A percentile compares a stretch with the other conserved stretches of the same genome.
Conservation (phyloP, 2,329 filamentous ascomycete species). For the Penicillium digitatum region DNA sequence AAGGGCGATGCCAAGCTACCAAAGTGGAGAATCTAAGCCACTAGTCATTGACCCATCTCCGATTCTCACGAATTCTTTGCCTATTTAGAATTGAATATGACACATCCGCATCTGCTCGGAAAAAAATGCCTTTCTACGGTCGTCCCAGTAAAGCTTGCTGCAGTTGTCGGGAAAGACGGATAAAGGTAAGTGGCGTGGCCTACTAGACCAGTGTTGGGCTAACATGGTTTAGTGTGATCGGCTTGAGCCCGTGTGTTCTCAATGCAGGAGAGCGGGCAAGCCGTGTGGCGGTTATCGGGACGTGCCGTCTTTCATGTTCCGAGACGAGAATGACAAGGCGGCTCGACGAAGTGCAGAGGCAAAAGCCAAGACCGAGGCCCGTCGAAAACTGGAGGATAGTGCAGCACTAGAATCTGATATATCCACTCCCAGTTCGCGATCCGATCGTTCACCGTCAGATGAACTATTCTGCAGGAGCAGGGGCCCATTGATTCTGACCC, state of each 20-base stretch:
- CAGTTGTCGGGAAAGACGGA: slow-evolving; percentile 26
- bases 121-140: slow-evolving; percentile 25
- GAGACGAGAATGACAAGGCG: slow-evolving; percentile 29
- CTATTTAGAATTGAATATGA: slow-evolving; percentile 6
- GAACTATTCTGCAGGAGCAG: background rate
- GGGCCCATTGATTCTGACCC: background rate
- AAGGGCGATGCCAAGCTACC: slow-evolving; percentile 2
- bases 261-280: slow-evolving; percentile 30
- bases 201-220: background rate
- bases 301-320: slow-evolving; percentile 26
- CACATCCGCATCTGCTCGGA: background rate
- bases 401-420: background rate
- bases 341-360: slow-evolving; percentile 20
- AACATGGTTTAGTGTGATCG: slow-evolving; percentile 28
- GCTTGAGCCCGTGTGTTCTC: slow-evolving; percentile 28
- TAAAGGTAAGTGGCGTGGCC: slow-evolving; percentile 19
- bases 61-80: slow-evolving; percentile 14
- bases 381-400: slow-evolving; percentile 8
- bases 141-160: slow-evolving; percentile 25
- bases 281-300: slow-evolving; percentile 32
- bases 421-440: background rate
- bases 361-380: slow-evolving; percentile 19
- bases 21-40: background rate
- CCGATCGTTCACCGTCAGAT: background rate
- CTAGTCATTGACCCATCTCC: background rate